Evolutionary conservation across 768 basidiomycete genomes (phyloP), one percentile per base, ranked within the genome.

Genomic region (Lactifluus hygrophoroides): DNA sequence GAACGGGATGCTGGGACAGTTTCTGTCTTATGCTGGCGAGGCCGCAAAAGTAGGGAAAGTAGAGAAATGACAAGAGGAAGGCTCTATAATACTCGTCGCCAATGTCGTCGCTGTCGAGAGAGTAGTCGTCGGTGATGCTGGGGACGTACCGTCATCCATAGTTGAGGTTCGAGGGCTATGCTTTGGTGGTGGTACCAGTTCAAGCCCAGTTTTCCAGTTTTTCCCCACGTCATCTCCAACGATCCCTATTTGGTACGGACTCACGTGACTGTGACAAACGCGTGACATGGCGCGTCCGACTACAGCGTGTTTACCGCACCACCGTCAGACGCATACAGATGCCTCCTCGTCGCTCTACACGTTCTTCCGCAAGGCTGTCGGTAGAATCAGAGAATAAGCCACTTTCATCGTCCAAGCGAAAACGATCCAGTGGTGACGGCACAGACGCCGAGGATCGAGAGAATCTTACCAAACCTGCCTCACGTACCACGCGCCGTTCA

Each of bases 111-210:
- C 43, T 63, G 72, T 76, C 71, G 81, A 75, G 75, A 71, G 57
- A 56, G 68, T 71, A 68, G 83, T 75, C 72, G 83, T 74, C 77
- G 84, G 76, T 80, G 82, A 84, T 84, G 85, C 77, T 86, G 85
- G 79, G 70, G 76, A 87, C 85, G 85, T 87, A 87, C 85, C 85
- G 83, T 87, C 78, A 78, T 78, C 77, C 77, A 78, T 78, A 67
- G 70, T 71, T 75, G 76, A 65, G 42, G 28, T 58, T 53, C 27
- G 45, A 32, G 48, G 48, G 32, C 61, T 66, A 67, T 70, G 14
- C 16, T 32, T 40, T 59, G 58, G 53, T 59, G 47, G 32, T 60
- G 69, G 51, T 59, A 65, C 42, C 49, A 48, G 52, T 64, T 56
- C 47, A 52, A 54, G 55, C 42, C 42, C 23, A 35, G 35, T 23